A percentile compares a stretch with the other conserved stretches of the same genome.
Conservation (phyloP, 2,329 filamentous ascomycete species). For the Botrytis deweyae region DNA sequence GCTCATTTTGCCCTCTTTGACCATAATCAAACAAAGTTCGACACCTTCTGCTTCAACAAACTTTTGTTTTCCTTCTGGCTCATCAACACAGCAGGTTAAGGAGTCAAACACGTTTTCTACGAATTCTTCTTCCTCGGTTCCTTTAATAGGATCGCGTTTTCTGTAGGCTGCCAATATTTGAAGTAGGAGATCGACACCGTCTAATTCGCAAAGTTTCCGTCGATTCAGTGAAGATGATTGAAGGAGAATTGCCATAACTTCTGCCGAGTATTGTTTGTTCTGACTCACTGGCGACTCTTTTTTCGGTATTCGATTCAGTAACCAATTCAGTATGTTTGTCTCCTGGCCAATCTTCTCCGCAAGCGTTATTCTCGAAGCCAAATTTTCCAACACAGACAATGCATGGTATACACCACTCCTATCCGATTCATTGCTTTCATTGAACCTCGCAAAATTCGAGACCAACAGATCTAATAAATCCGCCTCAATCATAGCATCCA, state of each 20-base stretch:
- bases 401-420: constrained; percentile 84
- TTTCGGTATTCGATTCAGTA: constrained; percentile 70
- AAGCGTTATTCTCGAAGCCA: constrained; percentile 68
- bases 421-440: constrained; percentile 75
- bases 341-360: constrained; percentile 72
- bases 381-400: constrained; percentile 78
- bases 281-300: constrained; percentile 71
- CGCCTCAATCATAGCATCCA: constrained; percentile 63
- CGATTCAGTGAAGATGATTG: constrained; percentile 71
- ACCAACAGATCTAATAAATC: constrained; percentile 73
- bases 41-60: constrained; percentile 90
- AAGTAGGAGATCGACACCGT: constrained; percentile 76
- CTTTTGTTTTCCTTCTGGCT: constrained; percentile 69
- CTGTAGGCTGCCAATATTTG: constrained; percentile 84
- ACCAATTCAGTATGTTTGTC: constrained; percentile 69
- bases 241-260: constrained; percentile 84
- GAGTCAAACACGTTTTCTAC: constrained; percentile 92
- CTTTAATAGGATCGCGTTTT: constrained; percentile 79
- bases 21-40: constrained; percentile 87
- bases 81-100: constrained; percentile 76
- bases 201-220: constrained; percentile 58
- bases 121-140: constrained; percentile 89
- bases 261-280: constrained; percentile 93
- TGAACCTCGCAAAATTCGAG: constrained; percentile 74
- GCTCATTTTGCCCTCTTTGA: constrained; percentile 83